phyloP scores from a whole-genome alignment of 2,329 filamentous ascomycete species.

The Aspergillus carbonarius region DNA sequence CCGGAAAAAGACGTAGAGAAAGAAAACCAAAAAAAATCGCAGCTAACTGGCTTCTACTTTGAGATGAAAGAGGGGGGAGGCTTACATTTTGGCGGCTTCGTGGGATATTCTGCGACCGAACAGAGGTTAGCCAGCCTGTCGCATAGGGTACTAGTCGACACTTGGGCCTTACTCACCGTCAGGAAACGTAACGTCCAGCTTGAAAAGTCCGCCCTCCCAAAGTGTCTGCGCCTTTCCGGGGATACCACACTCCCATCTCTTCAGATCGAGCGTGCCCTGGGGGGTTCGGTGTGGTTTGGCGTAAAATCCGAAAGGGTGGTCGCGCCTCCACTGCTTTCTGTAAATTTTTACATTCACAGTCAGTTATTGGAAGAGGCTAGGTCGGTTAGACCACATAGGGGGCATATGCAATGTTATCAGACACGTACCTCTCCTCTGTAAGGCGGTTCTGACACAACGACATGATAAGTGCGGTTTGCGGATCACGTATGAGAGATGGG shows the following conservation, averaged over 20 bases:
- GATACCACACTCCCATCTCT: conserved; percentile 94
- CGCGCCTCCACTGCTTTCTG: conserved; percentile 94
- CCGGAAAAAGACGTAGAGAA: neutral
- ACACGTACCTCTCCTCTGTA: conserved; percentile 76
- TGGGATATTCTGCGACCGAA: conserved; percentile 76
- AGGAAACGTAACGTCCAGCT: conserved; percentile 87
- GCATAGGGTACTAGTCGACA: neutral
- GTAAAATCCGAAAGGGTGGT: conserved; percentile 97
- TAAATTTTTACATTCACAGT: conserved; percentile 12
- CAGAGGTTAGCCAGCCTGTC: conserved; percentile 16
- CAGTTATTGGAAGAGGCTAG: neutral
- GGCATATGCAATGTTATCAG: neutral
- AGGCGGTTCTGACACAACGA: conserved; percentile 85
- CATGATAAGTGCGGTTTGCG: conserved; percentile 63
- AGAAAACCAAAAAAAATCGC: neutral
- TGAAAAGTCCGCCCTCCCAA: conserved; percentile 97
- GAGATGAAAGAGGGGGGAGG: conserved; percentile 17
- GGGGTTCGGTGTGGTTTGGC: conserved; percentile 80
- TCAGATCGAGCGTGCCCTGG: conserved; percentile 82
- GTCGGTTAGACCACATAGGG: neutral
- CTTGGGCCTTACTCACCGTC: conserved; percentile 64
- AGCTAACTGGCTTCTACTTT: neutral
- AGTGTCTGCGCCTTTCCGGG: conserved; percentile 96
- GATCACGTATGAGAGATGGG: neutral
- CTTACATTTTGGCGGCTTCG: conserved; percentile 97